Evolutionary conservation across 202 grass and related monocot species (phyloP).

Genomic region (Brachypodium distachyon): DNA sequence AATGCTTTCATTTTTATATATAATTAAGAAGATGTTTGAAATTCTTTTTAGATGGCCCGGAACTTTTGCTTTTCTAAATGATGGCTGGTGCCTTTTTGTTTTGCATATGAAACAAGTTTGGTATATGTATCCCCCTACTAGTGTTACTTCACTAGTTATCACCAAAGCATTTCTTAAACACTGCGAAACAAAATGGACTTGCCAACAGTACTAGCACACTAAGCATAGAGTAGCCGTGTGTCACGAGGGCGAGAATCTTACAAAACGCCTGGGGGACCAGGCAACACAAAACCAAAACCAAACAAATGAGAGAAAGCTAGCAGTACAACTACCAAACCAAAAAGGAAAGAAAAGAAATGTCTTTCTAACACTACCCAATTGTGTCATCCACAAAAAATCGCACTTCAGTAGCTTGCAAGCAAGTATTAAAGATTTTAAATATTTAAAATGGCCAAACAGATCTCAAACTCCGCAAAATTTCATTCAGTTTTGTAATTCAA

Average conservation of each 20-base stretch:
- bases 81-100: not conserved
- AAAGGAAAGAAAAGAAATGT: too few species aligned
- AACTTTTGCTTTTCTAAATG: not conserved
- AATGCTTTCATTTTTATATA: not conserved
- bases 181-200: not conserved
- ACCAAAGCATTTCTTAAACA: not conserved
- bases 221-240: not conserved
- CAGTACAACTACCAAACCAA: too few species aligned
- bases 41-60: not conserved
- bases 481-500: not conserved
- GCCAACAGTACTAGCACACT: not conserved
- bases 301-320: too few species aligned
- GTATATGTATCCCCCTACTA: not conserved
- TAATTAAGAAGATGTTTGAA: not conserved
- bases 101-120: not conserved
- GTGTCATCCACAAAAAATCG: not conserved
- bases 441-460: not conserved
- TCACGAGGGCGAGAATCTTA: too few species aligned
- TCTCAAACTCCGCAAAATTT: not conserved
- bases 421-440: not conserved
- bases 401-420: not conserved
- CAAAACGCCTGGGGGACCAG: too few species aligned
- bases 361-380: not conserved
- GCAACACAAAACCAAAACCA: too few species aligned
- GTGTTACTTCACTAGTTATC: not conserved